Conservation (phyloP, 441 rosid genomes). For the Lepidium campestre region DNA sequence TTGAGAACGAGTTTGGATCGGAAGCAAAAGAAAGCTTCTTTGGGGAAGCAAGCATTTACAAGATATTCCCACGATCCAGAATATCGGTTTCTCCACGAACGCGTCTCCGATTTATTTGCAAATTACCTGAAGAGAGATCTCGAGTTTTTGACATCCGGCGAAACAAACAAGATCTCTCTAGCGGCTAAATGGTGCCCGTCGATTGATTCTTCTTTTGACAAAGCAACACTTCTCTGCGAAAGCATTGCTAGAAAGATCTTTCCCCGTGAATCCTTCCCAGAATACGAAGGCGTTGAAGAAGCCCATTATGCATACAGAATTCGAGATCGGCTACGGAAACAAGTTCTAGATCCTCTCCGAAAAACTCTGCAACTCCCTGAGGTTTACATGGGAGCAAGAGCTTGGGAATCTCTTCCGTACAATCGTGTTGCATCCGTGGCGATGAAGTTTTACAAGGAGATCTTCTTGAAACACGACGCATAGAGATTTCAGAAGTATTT, state of each 20-base stretch:
- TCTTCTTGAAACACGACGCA: conserved; percentile 32
- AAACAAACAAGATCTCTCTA: conserved; percentile 29
- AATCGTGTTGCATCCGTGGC: conserved; percentile 49
- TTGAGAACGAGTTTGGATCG: conserved; percentile 29
- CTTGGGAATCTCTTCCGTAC: conserved; percentile 38
- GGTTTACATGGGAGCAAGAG: conserved; percentile 39
- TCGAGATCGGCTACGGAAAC: conserved; percentile 47
- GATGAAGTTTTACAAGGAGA: conserved; percentile 40
- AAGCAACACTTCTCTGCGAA: conserved; percentile 40
- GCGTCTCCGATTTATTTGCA: conserved; percentile 41
- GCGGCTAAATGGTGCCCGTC: conserved; percentile 65
- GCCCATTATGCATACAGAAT: conserved; percentile 48
- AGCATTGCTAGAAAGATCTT: conserved; percentile 41
- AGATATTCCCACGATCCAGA: conserved; percentile 37
- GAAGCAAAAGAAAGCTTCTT: conserved; percentile 19
- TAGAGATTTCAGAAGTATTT: conserved; percentile 33
- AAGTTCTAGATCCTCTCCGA: conserved; percentile 42
- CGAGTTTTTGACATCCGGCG: conserved; percentile 23
- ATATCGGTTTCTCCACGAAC: conserved; percentile 36
- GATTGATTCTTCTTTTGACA: conserved; percentile 42
- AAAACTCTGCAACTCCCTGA: conserved; percentile 45
- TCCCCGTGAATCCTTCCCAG: conserved; percentile 29
- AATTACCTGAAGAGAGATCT: conserved; percentile 28
- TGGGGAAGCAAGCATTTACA: conserved; percentile 28
- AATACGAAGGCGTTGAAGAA: conserved; percentile 45